Conservation (phyloP, 148 eudicot species). For the Rhododendron kiyosumense region DNA sequence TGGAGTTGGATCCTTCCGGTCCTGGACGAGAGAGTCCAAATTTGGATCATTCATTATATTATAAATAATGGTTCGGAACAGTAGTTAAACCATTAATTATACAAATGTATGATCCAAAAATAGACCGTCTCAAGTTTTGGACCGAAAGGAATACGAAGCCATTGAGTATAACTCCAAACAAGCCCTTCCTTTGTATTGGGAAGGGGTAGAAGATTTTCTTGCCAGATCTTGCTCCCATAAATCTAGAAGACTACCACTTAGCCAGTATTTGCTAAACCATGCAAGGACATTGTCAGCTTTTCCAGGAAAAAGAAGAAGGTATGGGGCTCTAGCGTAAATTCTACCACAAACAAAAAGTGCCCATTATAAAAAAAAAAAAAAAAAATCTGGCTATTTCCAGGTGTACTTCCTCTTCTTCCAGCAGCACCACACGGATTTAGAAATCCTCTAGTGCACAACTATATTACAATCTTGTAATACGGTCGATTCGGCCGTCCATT, state of each 20-base stretch:
- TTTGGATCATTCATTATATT: too few species aligned
- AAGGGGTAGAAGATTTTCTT: background rate
- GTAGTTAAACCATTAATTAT: background rate
- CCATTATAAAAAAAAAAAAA: background rate
- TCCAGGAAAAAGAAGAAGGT: background rate
- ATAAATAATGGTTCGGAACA: background rate
- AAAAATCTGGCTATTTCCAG: background rate
- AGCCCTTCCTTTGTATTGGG: background rate
- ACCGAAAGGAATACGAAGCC: too few species aligned
- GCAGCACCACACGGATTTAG: background rate
- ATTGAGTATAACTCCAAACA: background rate
- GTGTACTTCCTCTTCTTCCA: background rate
- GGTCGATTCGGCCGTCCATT: too few species aligned
- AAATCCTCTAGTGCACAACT: too few species aligned
- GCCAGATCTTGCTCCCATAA: constrained; percentile 1
- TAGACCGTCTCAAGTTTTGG: background rate
- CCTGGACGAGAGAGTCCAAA: background rate
- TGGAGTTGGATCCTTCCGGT: too few species aligned
- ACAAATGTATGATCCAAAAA: background rate
- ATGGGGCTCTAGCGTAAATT: background rate
- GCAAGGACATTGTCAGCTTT: constrained; percentile 6
- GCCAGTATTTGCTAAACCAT: background rate
- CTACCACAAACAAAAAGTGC: background rate
- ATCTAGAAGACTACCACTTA: too few species aligned
- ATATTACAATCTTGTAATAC: rapidly evolving